These are phyloP conservation scores for Lathyrus oleraceus DNA, from an alignment of 306 rosid species.

Conservation along the genomic window DNA sequence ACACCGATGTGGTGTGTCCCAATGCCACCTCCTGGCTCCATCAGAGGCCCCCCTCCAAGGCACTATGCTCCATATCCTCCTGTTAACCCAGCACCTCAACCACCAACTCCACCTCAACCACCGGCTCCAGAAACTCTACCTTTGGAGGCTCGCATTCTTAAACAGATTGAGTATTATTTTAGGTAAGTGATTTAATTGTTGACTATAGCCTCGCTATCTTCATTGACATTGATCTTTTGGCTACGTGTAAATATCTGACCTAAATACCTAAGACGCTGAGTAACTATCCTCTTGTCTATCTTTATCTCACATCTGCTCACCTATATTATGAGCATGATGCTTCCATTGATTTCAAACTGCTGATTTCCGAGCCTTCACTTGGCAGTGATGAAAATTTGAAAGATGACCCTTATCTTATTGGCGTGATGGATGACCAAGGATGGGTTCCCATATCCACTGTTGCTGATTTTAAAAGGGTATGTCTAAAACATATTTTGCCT, in stretches of 20 bases:
- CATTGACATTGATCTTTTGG: slow-evolving; percentile 11
- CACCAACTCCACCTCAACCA: slow-evolving; percentile 25
- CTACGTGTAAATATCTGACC: background rate
- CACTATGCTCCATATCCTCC: slow-evolving; percentile 66
- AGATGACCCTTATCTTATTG: slow-evolving; percentile 67
- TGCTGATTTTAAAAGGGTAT: slow-evolving; percentile 92
- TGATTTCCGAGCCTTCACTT: slow-evolving; percentile 52
- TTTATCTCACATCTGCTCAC: slow-evolving; percentile 14
- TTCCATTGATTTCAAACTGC: slow-evolving; percentile 34
- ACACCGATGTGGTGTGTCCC: slow-evolving; percentile 69
- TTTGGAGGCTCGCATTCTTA: slow-evolving; percentile 61
- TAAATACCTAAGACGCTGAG: background rate
- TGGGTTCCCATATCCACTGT: slow-evolving; percentile 75
- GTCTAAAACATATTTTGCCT: slow-evolving; percentile 28
- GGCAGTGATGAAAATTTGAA: slow-evolving; percentile 95
- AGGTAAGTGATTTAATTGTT: slow-evolving; percentile 51
- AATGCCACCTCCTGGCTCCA: slow-evolving; percentile 61
- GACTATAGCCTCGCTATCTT: slow-evolving; percentile 15
- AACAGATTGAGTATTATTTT: slow-evolving; percentile 90
- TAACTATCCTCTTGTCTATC: slow-evolving; percentile 24
- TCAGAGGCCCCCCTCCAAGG: slow-evolving; percentile 71
- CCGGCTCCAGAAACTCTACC: slow-evolving; percentile 53
- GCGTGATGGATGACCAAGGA: slow-evolving; percentile 94
- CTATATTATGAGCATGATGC: slow-evolving; percentile 14
- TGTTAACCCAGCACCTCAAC: slow-evolving; percentile 46